phyloP scores from a whole-genome alignment of 768 basidiomycete genomes.

The Obba rivulosa region DNA sequence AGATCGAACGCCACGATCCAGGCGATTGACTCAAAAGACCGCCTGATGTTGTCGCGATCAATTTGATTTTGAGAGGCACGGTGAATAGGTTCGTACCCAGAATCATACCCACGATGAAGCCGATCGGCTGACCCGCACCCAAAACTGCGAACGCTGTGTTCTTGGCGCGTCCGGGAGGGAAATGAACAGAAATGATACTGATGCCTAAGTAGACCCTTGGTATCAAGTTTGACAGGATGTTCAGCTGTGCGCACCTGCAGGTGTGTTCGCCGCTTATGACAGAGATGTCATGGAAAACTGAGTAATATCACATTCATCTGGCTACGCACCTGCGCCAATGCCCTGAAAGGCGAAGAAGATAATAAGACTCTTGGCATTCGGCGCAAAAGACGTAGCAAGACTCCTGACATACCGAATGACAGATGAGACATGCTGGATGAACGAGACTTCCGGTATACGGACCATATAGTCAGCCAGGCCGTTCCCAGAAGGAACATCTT shows the following conservation, averaged over 20 bases:
- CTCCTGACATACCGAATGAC: constrained; percentile 17
- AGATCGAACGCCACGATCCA: constrained; percentile 29
- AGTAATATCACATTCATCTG: background rate
- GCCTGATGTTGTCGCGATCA: constrained; percentile 18
- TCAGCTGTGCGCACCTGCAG: constrained; percentile 18
- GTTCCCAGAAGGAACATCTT: constrained; percentile 27
- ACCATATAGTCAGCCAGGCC: constrained; percentile 28
- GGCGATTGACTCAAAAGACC: constrained; percentile 26
- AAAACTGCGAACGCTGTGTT: constrained; percentile 29
- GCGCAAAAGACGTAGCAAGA: constrained; percentile 25
- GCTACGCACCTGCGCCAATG: constrained; percentile 19
- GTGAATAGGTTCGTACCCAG: constrained; percentile 18
- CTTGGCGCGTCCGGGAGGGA: constrained; percentile 25
- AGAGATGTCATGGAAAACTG: background rate
- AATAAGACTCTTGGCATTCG: constrained; percentile 24
- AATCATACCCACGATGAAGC: constrained; percentile 29
- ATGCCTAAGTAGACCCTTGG: constrained; percentile 12
- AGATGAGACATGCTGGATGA: background rate
- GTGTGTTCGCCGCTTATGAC: constrained; percentile 26
- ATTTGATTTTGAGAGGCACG: background rate
- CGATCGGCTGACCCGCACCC: constrained; percentile 30
- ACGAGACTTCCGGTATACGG: background rate
- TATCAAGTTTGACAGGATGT: too few species aligned
- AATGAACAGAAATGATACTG: constrained; percentile 23
- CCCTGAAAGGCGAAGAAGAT: constrained; percentile 27